Evolutionary conservation across 768 basidiomycete genomes (phyloP).

Genomic region (Tricholoma sp.): DNA sequence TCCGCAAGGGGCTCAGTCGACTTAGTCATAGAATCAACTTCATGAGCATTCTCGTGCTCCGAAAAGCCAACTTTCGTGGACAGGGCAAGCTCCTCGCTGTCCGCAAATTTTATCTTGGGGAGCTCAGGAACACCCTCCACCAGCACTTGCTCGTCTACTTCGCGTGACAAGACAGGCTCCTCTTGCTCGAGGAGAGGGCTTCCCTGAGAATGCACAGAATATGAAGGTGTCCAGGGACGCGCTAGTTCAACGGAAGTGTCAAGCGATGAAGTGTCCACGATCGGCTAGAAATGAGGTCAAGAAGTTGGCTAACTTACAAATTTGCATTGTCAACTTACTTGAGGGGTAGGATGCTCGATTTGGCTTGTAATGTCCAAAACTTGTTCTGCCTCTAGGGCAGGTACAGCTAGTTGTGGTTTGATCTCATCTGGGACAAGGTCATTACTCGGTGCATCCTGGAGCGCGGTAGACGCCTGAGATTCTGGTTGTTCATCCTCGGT

Average conservation of each 20-base stretch:
- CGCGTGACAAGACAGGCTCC: neutral
- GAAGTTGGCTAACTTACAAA: neutral
- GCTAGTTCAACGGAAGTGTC: constrained; percentile 11
- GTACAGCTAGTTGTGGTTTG: neutral
- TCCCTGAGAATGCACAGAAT: constrained; percentile 37
- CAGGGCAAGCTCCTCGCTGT: constrained; percentile 7
- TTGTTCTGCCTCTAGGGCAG: neutral
- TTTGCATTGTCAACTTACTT: neutral
- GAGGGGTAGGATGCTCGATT: neutral
- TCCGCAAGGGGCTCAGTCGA: neutral
- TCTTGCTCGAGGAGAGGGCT: constrained; percentile 19
- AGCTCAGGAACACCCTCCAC: constrained; percentile 5
- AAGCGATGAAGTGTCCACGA: constrained; percentile 16
- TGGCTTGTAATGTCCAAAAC: neutral
- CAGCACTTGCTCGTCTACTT: neutral
- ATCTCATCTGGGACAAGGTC: neutral
- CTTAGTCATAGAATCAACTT: neutral
- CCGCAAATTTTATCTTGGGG: constrained; percentile 11
- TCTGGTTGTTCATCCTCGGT: constrained; percentile 16
- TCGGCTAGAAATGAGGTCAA: constrained; percentile 5
- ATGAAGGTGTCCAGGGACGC: constrained; percentile 36
- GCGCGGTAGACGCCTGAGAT: constrained; percentile 6
- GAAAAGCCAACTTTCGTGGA: neutral
- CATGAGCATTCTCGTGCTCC: neutral
- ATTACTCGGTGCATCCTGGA: neutral